Evolutionary conservation across 768 basidiomycete genomes (phyloP).

Genomic region (Scleroderma bovista): DNA sequence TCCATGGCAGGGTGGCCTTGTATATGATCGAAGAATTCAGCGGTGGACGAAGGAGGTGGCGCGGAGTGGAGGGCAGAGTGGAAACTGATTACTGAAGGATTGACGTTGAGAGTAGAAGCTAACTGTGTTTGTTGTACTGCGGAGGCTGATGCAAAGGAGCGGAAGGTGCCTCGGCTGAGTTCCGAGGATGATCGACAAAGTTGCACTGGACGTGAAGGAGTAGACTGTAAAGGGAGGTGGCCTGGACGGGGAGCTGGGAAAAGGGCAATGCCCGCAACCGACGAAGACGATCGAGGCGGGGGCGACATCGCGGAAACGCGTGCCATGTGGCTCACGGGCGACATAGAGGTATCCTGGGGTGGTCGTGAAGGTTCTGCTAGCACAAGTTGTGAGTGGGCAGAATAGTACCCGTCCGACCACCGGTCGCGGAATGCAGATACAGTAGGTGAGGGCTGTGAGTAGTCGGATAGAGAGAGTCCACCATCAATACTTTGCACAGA

Average conservation of each 20-base stretch:
- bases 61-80: constrained; percentile 50
- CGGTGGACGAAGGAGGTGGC: constrained; percentile 59
- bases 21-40: constrained; percentile 72
- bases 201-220: constrained; percentile 12
- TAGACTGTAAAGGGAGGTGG: constrained; percentile 15
- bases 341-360: constrained; percentile 18
- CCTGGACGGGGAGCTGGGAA: constrained; percentile 43
- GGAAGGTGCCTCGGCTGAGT: constrained; percentile 21
- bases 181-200: constrained; percentile 21
- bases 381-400: constrained; percentile 18
- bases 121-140: constrained; percentile 13
- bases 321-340: constrained; percentile 11
- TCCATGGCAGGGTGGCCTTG: constrained; percentile 69
- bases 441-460: constrained; percentile 69
- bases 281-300: constrained; percentile 58
- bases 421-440: constrained; percentile 76
- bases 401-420: constrained; percentile 31
- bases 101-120: constrained; percentile 31
- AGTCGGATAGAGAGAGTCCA: constrained; percentile 58
- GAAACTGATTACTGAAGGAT: constrained; percentile 41
- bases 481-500: constrained; percentile 37
- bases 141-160: constrained; percentile 25
- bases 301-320: constrained; percentile 41
- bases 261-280: constrained; percentile 49
- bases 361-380: constrained; percentile 6